These are phyloP conservation scores for Helicostylum pulchrum DNA, from an alignment of 192 early-diverging fungal genomes.

Conservation along the genomic window DNA sequence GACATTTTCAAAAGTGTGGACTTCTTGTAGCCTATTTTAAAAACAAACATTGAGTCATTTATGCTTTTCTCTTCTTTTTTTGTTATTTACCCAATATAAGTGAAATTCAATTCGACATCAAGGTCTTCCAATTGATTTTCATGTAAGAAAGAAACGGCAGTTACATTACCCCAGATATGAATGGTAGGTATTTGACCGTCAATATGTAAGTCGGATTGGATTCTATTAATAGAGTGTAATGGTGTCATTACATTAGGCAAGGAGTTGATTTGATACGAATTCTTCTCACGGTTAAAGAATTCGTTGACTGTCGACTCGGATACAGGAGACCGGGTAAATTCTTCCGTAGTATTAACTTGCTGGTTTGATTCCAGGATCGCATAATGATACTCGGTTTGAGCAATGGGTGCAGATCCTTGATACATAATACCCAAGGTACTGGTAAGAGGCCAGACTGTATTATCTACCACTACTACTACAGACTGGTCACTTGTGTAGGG, in stretches of 20 bases:
- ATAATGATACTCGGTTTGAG: slow-evolving; percentile 1
- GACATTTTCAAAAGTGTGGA: background rate
- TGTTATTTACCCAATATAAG: slow-evolving; percentile 1
- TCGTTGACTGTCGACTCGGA: slow-evolving; percentile 4
- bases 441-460: background rate
- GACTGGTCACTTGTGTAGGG: background rate
- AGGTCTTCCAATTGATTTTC: background rate
- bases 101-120: background rate
- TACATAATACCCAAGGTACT: slow-evolving; percentile 1
- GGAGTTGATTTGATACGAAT: background rate
- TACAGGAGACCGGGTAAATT: slow-evolving; percentile 2
- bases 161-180: slow-evolving; percentile 6
- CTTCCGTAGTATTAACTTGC: background rate
- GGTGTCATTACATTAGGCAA: background rate
- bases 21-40: background rate
- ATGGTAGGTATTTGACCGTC: slow-evolving; percentile 10
- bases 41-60: background rate
- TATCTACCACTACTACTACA: slow-evolving; percentile 3
- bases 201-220: slow-evolving; percentile 2
- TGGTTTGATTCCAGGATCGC: background rate
- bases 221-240: background rate
- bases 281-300: background rate
- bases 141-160: background rate
- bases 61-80: background rate
- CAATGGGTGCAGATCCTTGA: slow-evolving; percentile 7